Conservation (phyloP, 495 filamentous ascomycete species). For the Ramalina intermedia region DNA sequence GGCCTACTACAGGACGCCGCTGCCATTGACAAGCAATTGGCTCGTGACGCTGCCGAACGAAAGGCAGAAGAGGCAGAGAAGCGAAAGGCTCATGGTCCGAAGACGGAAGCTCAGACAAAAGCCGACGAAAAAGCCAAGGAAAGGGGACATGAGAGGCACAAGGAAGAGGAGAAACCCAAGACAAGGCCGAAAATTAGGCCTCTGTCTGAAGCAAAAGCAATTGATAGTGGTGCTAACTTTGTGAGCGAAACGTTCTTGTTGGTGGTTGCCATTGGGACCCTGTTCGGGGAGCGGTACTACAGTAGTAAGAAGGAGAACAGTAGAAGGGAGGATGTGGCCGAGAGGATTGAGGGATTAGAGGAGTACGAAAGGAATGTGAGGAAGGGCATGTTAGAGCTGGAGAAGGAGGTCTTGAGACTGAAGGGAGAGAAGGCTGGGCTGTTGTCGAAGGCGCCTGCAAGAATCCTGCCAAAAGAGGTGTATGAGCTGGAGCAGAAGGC, state of each 20-base stretch:
- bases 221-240: conserved; percentile 91
- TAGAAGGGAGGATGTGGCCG: conserved; percentile 58
- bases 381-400: conserved; percentile 46
- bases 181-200: conserved; percentile 48
- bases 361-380: conserved; percentile 43
- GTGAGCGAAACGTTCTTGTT: conserved; percentile 86
- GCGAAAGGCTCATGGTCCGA: conserved; percentile 15
- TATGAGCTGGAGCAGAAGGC: conserved; percentile 29
- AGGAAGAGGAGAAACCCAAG: conserved; percentile 10
- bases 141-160: conserved; percentile 31
- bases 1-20: conserved; percentile 70
- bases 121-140: conserved; percentile 38
- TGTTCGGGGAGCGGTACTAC: conserved; percentile 69
- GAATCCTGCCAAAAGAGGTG: conserved; percentile 31
- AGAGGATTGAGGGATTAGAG: conserved; percentile 51
- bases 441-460: conserved; percentile 17
- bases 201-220: conserved; percentile 80
- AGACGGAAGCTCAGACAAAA: conserved; percentile 57
- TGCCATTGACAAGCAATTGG: conserved; percentile 33
- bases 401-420: conserved; percentile 50
- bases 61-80: conserved; percentile 54
- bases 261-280: conserved; percentile 57
- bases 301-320: conserved; percentile 64
- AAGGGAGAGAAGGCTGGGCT: conserved; percentile 25
- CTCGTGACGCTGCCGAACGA: conserved; percentile 18